Percentiles rank a stretch among this genome's conserved stretches.
Evolutionary conservation across 495 filamentous ascomycete species (phyloP).

Genomic region (Penicillium canescens): DNA sequence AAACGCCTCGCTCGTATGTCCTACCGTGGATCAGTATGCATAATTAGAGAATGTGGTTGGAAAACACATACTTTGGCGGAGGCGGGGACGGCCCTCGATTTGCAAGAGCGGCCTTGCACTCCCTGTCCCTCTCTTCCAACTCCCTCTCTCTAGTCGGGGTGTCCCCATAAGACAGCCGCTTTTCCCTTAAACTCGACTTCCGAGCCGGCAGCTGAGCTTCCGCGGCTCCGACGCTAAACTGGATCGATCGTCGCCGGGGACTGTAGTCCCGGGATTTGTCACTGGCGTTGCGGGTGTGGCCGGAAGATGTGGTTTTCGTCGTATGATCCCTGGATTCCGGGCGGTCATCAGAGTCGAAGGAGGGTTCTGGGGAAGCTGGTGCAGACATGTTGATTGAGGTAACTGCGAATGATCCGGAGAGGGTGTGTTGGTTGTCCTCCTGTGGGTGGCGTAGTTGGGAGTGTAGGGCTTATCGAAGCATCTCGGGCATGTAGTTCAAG

Average conservation of each 20-base stretch:
- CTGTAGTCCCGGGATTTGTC: conserved; percentile 16
- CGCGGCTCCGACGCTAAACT: conserved; percentile 38
- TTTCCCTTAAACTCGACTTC: conserved; percentile 29
- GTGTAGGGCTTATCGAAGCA: no score
- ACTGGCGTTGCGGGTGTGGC: conserved; percentile 23
- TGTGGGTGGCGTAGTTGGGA: neutral
- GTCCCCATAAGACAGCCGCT: conserved; percentile 26
- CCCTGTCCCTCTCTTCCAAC: conserved; percentile 28
- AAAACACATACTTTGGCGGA: conserved; percentile 35
- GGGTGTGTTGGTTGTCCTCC: neutral
- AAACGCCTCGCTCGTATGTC: conserved; percentile 63
- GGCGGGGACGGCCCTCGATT: conserved; percentile 38
- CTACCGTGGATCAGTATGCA: conserved; percentile 25
- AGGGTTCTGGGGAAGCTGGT: conserved; percentile 33
- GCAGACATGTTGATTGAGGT: conserved; percentile 23
- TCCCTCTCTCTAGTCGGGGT: conserved; percentile 20
- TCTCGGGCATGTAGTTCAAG: neutral
- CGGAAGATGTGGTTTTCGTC: conserved; percentile 11
- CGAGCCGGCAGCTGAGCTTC: conserved; percentile 35
- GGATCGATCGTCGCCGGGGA: conserved; percentile 42
- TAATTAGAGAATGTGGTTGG: neutral
- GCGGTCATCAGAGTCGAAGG: conserved; percentile 56
- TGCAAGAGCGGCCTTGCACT: conserved; percentile 20
- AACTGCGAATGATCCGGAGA: neutral
- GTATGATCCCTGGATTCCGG: conserved; percentile 36